phyloP scores from a whole-genome alignment of 2,329 filamentous ascomycete species.

The Cercospora janseana region DNA sequence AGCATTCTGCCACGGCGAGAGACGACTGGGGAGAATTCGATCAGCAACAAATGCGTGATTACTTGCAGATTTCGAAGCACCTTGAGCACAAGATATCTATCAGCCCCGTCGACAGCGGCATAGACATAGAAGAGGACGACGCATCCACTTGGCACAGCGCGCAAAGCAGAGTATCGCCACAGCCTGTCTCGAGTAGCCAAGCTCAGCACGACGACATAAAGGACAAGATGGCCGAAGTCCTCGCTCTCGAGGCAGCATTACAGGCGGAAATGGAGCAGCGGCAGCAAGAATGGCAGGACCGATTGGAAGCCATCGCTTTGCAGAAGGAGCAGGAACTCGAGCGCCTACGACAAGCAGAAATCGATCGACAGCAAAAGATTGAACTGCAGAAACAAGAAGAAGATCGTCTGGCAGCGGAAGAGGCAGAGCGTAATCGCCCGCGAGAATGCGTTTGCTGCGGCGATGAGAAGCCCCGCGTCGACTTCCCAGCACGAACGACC shows the following conservation, averaged over 20 bases:
- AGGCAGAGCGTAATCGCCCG: slow-evolving; percentile 17
- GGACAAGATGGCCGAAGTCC: slow-evolving; percentile 7
- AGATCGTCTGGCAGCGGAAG: slow-evolving; percentile 17
- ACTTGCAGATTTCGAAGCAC: neutral
- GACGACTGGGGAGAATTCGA: neutral
- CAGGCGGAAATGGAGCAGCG: slow-evolving; percentile 4
- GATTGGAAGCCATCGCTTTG: slow-evolving; percentile 8
- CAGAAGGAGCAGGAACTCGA: slow-evolving; percentile 15
- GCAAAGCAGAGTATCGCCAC: slow-evolving; percentile 15
- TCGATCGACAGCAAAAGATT: slow-evolving; percentile 11
- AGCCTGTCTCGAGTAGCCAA: neutral
- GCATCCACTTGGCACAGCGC: neutral
- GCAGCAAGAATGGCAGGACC: slow-evolving; percentile 16
- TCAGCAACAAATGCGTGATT: neutral
- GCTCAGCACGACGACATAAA: neutral
- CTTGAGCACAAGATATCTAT: neutral
- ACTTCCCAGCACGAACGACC: slow-evolving; percentile 37
- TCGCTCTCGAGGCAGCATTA: slow-evolving; percentile 8
- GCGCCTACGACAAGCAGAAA: slow-evolving; percentile 12
- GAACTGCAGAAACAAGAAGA: slow-evolving; percentile 19
- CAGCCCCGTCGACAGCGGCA: slow-evolving; percentile 23
- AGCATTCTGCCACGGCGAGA: slow-evolving; percentile 1
- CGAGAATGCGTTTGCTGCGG: slow-evolving; percentile 40
- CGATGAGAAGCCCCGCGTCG: slow-evolving; percentile 33
- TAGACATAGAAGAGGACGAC: slow-evolving; percentile 13